Base-by-base conservation (phyloP, 2,329 filamentous ascomycete species). In the Dactylellina leptospora region DNA sequence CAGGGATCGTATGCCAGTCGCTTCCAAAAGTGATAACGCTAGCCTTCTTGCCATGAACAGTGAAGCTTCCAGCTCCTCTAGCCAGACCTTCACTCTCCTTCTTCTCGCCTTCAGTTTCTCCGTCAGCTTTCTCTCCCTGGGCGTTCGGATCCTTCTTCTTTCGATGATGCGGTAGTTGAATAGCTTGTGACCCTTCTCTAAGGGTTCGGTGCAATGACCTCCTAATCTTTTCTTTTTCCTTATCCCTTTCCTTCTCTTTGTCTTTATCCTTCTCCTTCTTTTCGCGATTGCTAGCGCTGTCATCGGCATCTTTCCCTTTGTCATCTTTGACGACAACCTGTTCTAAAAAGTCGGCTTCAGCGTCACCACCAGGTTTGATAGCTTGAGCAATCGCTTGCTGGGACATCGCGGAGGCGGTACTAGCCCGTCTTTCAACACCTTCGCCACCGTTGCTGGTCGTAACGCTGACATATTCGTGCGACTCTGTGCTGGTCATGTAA, bases 11-110 rank as follows among this genome's bases (percentile, higher is more conserved):
- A 77, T 93, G 89, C 82, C 96, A 88, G 76, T 96, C 93, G n/a
- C 88, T 88, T 6, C 93, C 92, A 78, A 99, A 96, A n/a, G 91
- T 96, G 75, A 99, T 91, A 62, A 99, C 91, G 0, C 92, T 96
- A 1, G 95, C 95, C 80, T 99, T 97, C 82, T 97, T 99, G 72
- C 95, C 75, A 78, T 99, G 95, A 2, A 99, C 88, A 2, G 95
- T 96, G 79, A 99, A 99, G 76, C 91, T 96, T 3, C 92, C 92
- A 10, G 90, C 87, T 10, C 90, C 89, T 50, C 95, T 87, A 4
- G 90, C 84, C 10, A 99, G 83, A 9, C 90, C 87, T 75, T 91
- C 90, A 36, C 78, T 90, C 68, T 77, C 84, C 51, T 77, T 82
- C 16, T 86, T 85, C 30, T 86, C 85, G 9, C 80, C 81, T 44